phyloP scores from a whole-genome alignment of 78 protist species.

The Polysphondylium violaceum region DNA sequence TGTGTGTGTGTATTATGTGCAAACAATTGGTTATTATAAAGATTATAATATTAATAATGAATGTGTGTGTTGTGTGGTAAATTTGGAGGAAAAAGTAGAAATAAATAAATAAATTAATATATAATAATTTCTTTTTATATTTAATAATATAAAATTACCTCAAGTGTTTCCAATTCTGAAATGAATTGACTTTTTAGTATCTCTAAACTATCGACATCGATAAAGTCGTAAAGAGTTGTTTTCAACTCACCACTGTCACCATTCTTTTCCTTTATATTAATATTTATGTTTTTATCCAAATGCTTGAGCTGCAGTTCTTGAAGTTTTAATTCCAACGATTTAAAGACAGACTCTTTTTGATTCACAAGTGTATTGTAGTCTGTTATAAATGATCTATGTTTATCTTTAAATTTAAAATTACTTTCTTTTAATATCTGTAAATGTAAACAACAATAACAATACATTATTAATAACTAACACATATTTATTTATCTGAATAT shows the following conservation, averaged over 20 bases:
- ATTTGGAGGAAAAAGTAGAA: background rate
- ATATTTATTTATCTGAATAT: no score
- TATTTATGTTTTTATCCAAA: background rate
- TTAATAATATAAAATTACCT: no score
- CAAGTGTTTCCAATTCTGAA: background rate
- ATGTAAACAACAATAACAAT: background rate
- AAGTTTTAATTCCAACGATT: background rate
- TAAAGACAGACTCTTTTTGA: slow-evolving; percentile 3
- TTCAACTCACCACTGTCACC: no score
- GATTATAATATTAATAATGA: background rate
- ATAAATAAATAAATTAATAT: no score
- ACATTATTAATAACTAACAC: background rate
- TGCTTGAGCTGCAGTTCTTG: background rate
- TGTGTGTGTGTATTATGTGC: background rate
- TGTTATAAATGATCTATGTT: background rate
- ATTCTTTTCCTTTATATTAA: background rate
- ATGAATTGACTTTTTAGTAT: background rate
- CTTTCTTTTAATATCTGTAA: slow-evolving; percentile 17
- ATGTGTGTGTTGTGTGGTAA: no score
- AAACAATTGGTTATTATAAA: background rate
- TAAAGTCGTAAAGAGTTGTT: slow-evolving; percentile 12
- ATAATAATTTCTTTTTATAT: no score
- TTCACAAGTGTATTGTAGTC: background rate
- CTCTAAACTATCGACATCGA: slow-evolving; percentile 16
- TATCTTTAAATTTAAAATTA: background rate